Conservation (phyloP, 2,329 filamentous ascomycete species). For the Diaporthe australafricana region DNA sequence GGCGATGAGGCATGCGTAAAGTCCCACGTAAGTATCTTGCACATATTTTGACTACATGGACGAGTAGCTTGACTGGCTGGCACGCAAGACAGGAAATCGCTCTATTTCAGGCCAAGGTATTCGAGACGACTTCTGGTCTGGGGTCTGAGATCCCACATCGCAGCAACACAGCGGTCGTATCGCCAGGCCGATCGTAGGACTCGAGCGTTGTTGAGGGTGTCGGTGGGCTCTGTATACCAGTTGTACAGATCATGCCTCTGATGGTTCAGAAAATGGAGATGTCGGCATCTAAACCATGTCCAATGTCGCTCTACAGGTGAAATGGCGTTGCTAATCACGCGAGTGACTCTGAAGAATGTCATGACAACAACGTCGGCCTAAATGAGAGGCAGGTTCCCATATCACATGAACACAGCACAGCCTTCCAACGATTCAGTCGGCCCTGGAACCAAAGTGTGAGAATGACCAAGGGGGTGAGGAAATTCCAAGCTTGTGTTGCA, state of each 20-base stretch:
- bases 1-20: background rate
- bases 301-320: no score
- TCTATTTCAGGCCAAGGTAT: background rate
- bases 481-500: background rate
- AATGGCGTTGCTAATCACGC: background rate
- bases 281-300: no score
- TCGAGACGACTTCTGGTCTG: no score
- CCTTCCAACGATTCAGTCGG: background rate
- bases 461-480: background rate
- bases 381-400: background rate
- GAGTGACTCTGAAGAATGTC: background rate
- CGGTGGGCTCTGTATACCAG: no score
- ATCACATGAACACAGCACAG: background rate
- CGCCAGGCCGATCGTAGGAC: background rate
- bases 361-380: background rate
- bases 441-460: background rate
- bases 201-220: background rate
- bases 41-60: background rate
- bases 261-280: no score
- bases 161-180: background rate
- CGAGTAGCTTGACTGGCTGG: no score
- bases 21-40: no score
- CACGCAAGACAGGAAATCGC: no score
- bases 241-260: no score
- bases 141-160: background rate